Conservation (phyloP, 108 stramenopile species). For the Mayamaea pseudoterrestris region DNA sequence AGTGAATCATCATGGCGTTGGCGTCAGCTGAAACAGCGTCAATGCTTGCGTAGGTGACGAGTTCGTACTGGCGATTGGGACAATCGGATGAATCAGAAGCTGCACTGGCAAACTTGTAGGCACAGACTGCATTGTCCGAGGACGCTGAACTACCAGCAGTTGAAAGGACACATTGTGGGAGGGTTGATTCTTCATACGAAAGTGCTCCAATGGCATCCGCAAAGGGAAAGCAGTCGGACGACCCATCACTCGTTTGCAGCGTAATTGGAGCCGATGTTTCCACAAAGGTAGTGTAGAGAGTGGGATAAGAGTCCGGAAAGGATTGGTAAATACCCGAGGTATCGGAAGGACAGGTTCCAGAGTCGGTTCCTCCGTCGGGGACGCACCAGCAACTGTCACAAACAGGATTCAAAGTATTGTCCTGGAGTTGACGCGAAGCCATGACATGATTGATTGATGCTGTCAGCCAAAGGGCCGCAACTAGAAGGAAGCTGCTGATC, state of each 20-base stretch:
- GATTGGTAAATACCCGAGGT: background rate
- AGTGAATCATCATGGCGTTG: constrained; percentile 14
- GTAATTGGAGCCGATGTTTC: background rate
- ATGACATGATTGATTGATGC: no score
- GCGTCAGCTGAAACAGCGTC: constrained; percentile 6
- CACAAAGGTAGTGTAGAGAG: background rate
- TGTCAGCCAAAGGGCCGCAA: no score
- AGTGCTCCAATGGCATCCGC: constrained; percentile 5
- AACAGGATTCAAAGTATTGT: background rate
- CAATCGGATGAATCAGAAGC: no score
- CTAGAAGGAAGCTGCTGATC: no score
- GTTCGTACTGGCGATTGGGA: constrained; percentile 6
- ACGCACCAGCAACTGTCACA: constrained; percentile 8
- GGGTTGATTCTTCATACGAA: constrained; percentile 4
- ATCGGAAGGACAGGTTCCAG: constrained; percentile 4
- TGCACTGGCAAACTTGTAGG: constrained; percentile 8
- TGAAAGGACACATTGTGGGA: constrained; percentile 5
- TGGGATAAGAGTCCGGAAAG: background rate
- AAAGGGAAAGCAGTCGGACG: constrained; percentile 15
- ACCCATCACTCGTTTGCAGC: background rate
- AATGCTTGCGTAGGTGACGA: constrained; percentile 11
- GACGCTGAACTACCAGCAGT: background rate
- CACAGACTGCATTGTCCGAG: constrained; percentile 10
- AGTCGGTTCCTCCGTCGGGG: constrained; percentile 19
- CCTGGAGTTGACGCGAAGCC: no score